Conservation (phyloP, 2,329 filamentous ascomycete species). For the Penicillium sp. region DNA sequence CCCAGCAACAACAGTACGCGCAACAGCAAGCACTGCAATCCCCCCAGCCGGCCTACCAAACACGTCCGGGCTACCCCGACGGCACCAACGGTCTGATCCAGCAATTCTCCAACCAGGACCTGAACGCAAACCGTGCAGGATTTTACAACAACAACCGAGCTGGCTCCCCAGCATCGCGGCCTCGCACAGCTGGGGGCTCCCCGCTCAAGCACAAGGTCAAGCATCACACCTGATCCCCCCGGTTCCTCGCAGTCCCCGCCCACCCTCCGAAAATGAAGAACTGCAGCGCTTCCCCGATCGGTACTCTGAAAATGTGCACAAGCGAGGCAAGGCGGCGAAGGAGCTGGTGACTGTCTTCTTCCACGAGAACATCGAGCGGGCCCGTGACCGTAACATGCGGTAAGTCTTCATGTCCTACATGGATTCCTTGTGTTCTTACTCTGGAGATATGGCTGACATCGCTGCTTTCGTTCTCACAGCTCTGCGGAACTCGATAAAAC, state of each 20-base stretch:
- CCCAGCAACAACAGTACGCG: constrained; percentile 54
- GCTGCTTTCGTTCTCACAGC: constrained; percentile 49
- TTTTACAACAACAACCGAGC: constrained; percentile 63
- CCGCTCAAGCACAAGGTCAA: constrained; percentile 53
- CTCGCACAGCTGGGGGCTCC: constrained; percentile 73
- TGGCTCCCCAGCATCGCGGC: constrained; percentile 70
- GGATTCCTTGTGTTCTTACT: background rate
- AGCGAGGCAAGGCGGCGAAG: constrained; percentile 65
- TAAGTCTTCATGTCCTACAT: constrained; percentile 44
- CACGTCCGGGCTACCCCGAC: constrained; percentile 60
- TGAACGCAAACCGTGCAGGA: constrained; percentile 69
- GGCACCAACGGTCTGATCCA: constrained; percentile 88
- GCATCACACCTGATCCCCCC: constrained; percentile 70
- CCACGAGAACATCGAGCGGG: constrained; percentile 96
- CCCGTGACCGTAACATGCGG: constrained; percentile 92
- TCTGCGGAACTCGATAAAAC: constrained; percentile 90
- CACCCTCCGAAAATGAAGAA: constrained; percentile 62
- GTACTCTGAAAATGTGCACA: constrained; percentile 82
- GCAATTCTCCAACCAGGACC: constrained; percentile 95
- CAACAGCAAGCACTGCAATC: constrained; percentile 53
- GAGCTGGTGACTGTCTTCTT: constrained; percentile 77
- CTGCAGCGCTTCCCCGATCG: constrained; percentile 79
- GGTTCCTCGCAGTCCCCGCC: constrained; percentile 58
- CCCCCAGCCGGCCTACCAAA: constrained; percentile 55
- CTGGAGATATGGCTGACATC: background rate